A percentile compares a stretch with the other conserved stretches of the same genome.
Conservation (phyloP, 192 early-diverging fungal genomes). For the Coemansia sp. region DNA sequence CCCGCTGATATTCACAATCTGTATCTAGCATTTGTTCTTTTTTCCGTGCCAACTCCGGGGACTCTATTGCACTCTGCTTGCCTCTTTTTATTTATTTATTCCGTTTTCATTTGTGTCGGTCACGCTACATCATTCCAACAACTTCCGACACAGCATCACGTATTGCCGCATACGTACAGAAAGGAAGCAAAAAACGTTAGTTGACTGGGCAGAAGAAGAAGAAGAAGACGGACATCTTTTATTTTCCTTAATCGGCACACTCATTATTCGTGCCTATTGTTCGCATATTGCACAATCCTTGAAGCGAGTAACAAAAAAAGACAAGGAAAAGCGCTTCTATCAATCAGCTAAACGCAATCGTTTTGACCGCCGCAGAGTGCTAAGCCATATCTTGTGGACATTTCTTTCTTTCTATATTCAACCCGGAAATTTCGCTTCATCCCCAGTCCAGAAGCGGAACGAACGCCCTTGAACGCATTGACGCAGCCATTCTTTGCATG, state of each 20-base stretch:
- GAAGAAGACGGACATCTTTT: neutral
- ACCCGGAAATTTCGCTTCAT: neutral
- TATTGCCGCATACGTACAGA: neutral
- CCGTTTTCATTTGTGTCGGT: neutral
- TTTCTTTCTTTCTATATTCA: neutral
- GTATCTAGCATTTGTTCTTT: constrained; percentile 1
- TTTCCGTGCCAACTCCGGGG: constrained; percentile 4
- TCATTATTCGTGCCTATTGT: neutral
- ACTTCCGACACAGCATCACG: neutral
- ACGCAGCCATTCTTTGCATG: neutral
- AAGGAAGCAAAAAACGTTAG: neutral
- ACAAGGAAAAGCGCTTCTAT: neutral
- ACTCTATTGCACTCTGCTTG: constrained; percentile 2
- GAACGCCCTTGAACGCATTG: neutral
- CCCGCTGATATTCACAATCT: constrained; percentile 6
- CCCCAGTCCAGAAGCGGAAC: neutral
- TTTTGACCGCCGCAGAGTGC: neutral
- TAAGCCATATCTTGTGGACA: constrained; percentile 2
- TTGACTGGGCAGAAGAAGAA: neutral
- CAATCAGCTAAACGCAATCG: constrained; percentile 3
- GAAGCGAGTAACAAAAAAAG: neutral
- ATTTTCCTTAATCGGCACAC: constrained; percentile 4
- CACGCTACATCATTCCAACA: neutral
- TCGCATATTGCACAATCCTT: neutral
- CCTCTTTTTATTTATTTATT: neutral